A percentile compares a stretch with the other conserved stretches of the same genome.
phyloP scores from a whole-genome alignment of 192 early-diverging fungal species.

The Glomus cerebriforme region DNA sequence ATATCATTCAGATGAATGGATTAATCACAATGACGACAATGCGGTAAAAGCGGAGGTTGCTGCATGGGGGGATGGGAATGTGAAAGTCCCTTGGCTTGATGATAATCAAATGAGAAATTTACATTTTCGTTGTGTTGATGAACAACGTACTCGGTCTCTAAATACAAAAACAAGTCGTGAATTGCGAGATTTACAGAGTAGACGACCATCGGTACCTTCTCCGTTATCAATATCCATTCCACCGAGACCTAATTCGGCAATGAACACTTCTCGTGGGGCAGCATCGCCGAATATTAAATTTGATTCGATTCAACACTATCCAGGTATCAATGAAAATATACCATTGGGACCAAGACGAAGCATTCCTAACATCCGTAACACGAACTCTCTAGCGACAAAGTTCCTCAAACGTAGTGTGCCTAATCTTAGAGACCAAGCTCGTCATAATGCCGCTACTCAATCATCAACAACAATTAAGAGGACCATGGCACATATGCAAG shows the following conservation, averaged over 20 bases:
- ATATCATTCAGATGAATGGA: not conserved
- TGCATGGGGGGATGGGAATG: constrained; percentile 5
- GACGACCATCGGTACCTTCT: constrained; percentile 21
- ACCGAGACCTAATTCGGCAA: not conserved
- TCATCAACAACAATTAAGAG: constrained; percentile 25
- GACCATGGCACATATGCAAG: constrained; percentile 22
- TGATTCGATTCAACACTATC: not conserved
- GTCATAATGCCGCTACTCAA: not conserved
- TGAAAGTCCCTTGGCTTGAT: constrained; percentile 13
- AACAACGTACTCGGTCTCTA: not conserved
- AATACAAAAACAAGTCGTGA: not conserved
- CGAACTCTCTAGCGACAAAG: not conserved
- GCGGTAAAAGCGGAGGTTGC: not conserved
- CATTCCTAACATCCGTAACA: constrained; percentile 23
- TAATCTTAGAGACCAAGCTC: constrained; percentile 23
- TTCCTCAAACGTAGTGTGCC: constrained; percentile 26
- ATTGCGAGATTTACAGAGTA: constrained; percentile 6
- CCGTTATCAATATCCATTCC: constrained; percentile 24
- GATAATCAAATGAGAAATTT: not conserved
- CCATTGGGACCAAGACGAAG: constrained; percentile 19
- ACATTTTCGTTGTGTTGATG: not conserved
- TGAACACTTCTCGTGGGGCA: not conserved
- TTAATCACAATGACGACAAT: constrained; percentile 17
- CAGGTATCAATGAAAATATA: constrained; percentile 9
- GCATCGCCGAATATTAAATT: not conserved